These are phyloP conservation scores for Calonectria pauciramosa DNA, from an alignment of 2,329 filamentous ascomycete genomes.

Conservation along the genomic window DNA sequence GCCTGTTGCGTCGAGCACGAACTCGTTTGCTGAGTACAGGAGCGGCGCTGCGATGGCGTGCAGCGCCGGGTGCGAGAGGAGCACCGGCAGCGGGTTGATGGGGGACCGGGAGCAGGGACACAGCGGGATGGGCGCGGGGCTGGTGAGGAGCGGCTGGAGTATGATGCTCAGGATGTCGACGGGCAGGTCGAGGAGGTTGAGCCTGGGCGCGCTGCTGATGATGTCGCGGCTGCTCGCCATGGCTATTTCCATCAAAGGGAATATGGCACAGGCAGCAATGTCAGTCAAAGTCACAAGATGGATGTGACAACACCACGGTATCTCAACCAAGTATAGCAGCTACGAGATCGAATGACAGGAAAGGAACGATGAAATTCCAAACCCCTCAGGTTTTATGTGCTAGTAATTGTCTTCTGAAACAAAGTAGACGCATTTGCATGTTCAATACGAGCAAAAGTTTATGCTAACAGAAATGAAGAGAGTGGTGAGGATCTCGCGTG, in stretches of 20 bases:
- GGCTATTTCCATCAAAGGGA: not conserved
- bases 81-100: conserved; percentile 44
- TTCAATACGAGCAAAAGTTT: not conserved
- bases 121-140: conserved; percentile 40
- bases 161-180: conserved; percentile 51
- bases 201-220: conserved; percentile 8
- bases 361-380: not conserved
- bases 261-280: not conserved
- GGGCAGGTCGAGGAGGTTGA: conserved; percentile 52
- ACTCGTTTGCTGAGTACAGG: conserved; percentile 50
- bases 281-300: not conserved
- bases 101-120: conserved; percentile 46
- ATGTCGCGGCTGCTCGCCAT: conserved; percentile 23
- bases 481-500: not conserved
- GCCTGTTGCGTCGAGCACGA: conserved; percentile 47
- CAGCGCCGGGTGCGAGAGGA: conserved; percentile 51
- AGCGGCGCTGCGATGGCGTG: conserved; percentile 50
- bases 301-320: not conserved
- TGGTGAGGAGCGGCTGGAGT: conserved; percentile 46
- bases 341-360: not conserved
- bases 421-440: not conserved
- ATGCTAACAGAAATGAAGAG: not conserved
- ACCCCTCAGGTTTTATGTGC: not conserved
- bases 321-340: not conserved
- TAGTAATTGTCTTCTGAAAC: not conserved